Conservation (phyloP, 169 alveolate species). For the Babesia sp. region DNA sequence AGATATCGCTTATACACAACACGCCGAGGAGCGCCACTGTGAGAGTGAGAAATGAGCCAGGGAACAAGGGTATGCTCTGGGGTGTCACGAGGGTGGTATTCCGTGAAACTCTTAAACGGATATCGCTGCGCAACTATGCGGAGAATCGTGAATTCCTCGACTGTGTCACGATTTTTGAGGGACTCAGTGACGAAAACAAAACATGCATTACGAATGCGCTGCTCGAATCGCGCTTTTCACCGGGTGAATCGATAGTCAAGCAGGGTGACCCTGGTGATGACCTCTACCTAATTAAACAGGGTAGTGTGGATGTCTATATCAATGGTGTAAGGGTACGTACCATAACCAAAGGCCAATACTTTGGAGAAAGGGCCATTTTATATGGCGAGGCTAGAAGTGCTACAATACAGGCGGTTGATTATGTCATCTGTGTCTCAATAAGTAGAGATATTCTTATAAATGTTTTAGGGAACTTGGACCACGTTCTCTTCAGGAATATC, state of each 20-base stretch:
- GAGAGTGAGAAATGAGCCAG: constrained; percentile 86
- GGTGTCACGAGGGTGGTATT: constrained; percentile 90
- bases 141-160: constrained; percentile 88
- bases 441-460: constrained; percentile 79
- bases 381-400: constrained; percentile 92
- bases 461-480: constrained; percentile 85
- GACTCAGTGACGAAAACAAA: constrained; percentile 86
- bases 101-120: constrained; percentile 86
- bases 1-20: constrained; percentile 95
- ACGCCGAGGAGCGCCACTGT: constrained; percentile 97
- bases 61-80: constrained; percentile 90
- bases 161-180: constrained; percentile 86
- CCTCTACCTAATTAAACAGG: constrained; percentile 87
- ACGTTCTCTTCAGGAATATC: constrained; percentile 83
- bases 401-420: constrained; percentile 85
- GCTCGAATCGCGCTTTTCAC: constrained; percentile 79
- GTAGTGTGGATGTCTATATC: constrained; percentile 84
- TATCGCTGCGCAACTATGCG: constrained; percentile 85
- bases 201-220: constrained; percentile 87
- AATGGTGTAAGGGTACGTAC: constrained; percentile 78
- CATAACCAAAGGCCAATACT: constrained; percentile 87
- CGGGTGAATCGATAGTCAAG: constrained; percentile 84
- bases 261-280: constrained; percentile 91
- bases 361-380: constrained; percentile 92
- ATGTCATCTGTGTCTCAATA: constrained; percentile 83